Percentiles rank a stretch among this genome's conserved stretches.
Conservation (phyloP, 1,139 yeast genomes). For the Yamadazyma siamensis region DNA sequence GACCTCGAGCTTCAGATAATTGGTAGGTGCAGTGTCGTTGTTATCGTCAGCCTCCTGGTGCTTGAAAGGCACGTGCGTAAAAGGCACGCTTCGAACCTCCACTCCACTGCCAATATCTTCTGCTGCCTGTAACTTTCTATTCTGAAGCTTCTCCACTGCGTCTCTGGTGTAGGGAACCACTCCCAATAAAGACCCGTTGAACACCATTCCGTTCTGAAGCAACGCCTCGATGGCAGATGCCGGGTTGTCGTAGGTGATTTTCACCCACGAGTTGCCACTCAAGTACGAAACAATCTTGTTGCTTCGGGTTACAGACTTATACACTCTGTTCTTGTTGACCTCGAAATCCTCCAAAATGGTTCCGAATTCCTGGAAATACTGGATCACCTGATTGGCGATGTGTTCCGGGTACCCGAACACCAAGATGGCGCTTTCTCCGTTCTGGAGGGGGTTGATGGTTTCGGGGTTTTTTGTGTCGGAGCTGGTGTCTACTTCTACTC, state of each 20-base stretch:
- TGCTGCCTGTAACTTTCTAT: slow-evolving; percentile 45
- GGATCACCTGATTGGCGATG: slow-evolving; percentile 62
- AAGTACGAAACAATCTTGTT: slow-evolving; percentile 55
- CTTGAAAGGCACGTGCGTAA: slow-evolving; percentile 2
- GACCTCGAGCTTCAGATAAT: slow-evolving; percentile 28
- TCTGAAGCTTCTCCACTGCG: slow-evolving; percentile 61
- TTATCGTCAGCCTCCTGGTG: slow-evolving; percentile 8
- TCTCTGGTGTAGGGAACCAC: slow-evolving; percentile 67
- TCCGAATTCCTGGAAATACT: slow-evolving; percentile 80
- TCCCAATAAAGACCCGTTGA: slow-evolving; percentile 71
- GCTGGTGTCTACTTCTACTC: slow-evolving; percentile 12
- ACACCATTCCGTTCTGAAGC: slow-evolving; percentile 72
- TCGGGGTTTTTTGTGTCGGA: slow-evolving; percentile 3
- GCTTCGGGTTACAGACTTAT: slow-evolving; percentile 10
- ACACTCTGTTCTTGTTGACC: slow-evolving; percentile 21
- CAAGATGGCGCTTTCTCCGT: slow-evolving; percentile 62
- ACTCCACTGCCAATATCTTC: slow-evolving; percentile 55
- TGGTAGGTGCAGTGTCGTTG: slow-evolving; percentile 11
- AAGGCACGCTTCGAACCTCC: slow-evolving; percentile 5
- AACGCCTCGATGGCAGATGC: slow-evolving; percentile 79
- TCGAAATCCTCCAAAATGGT: slow-evolving; percentile 74
- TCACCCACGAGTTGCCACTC: slow-evolving; percentile 86
- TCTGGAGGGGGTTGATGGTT: slow-evolving; percentile 19
- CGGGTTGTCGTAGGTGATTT: slow-evolving; percentile 75
- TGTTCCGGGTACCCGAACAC: slow-evolving; percentile 89